Evolutionary conservation across 257 asterid genomes (phyloP), one percentile per base, ranked within the genome.

Genomic region (Leonotis leonurus): DNA sequence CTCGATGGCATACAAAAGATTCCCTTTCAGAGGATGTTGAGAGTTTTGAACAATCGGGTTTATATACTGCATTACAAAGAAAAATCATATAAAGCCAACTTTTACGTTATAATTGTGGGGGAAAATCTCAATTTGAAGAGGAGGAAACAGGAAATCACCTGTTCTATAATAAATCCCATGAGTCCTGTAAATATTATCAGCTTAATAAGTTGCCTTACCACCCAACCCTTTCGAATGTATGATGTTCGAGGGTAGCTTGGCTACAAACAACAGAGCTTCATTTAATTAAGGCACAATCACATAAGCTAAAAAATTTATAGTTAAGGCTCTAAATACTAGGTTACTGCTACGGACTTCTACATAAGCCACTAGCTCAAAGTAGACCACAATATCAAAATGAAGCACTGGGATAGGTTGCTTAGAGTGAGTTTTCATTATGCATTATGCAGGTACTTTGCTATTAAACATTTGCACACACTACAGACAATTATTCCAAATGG

Each of bases 221-320:
- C 96, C 97, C 99, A 93, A 65, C 99, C 88, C 83, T 85, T 89
- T 24, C 99, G 88, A 71, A 89, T 83, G 80, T 70, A 82, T 61
- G 94, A 53, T 62, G 94, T 78, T 51, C 85, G 95, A 24, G 99
- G 99, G 79, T 93, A 93, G 82, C 85, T 89, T 75, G 78, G 87
- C 99, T 93, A 75, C 78, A 83, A 57, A 72, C 37, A 60, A 60
- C 24, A 72, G 44, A 40, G 10, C 44, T 51, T 65, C 3, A 43
- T 45, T 60, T 64, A 57, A 36, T 72, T 53, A 58, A 39, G 14
- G 18, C 53, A 56, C n/a, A 32, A 32, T 43, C 58, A 60, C 48
- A 63, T n/a, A n/a, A n/a, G n/a, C n/a, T n/a, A n/a, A n/a, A n/a
- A n/a, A n/a, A n/a, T n/a, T n/a, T n/a, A n/a, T n/a, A n/a, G n/a